These are phyloP conservation scores for Massarina eburnea DNA, from an alignment of 2,329 filamentous ascomycete genomes.

Conservation along the genomic window DNA sequence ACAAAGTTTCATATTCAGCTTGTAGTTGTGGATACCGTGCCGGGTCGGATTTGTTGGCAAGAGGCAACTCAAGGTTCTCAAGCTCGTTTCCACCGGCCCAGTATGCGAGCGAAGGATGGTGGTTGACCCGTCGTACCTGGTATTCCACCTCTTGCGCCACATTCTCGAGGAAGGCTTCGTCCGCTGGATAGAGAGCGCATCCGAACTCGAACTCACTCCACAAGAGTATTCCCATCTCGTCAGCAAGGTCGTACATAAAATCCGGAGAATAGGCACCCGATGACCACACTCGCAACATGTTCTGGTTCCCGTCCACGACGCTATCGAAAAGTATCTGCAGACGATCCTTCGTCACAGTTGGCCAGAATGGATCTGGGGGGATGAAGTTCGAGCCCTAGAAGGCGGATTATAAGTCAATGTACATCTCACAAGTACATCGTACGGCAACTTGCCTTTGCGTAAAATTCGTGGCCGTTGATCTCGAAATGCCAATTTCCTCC, in stretches of 20 bases:
- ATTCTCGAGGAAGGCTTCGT: slow-evolving; percentile 58
- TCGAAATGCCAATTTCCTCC: slow-evolving; percentile 67
- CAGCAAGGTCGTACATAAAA: slow-evolving; percentile 64
- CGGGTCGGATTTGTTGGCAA: slow-evolving; percentile 45
- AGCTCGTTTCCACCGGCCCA: slow-evolving; percentile 58
- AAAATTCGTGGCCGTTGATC: slow-evolving; percentile 65
- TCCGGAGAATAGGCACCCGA: slow-evolving; percentile 62
- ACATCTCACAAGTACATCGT: no score
- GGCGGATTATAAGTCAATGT: no score
- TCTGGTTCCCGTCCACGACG: slow-evolving; percentile 61
- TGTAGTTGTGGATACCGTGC: slow-evolving; percentile 47
- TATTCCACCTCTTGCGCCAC: slow-evolving; percentile 59
- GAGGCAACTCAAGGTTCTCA: slow-evolving; percentile 55
- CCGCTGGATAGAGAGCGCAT: slow-evolving; percentile 61
- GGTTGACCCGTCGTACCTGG: slow-evolving; percentile 62
- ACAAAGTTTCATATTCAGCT: slow-evolving; percentile 60
- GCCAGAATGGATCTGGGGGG: slow-evolving; percentile 64
- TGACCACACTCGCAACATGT: slow-evolving; percentile 66
- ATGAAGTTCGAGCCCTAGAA: slow-evolving; percentile 67
- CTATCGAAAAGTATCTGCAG: slow-evolving; percentile 58
- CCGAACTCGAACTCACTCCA: slow-evolving; percentile 67
- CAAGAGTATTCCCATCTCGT: slow-evolving; percentile 58
- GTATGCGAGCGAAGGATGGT: slow-evolving; percentile 53
- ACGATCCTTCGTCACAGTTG: slow-evolving; percentile 56
- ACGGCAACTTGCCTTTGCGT: no score